phyloP scores from a whole-genome alignment of 805 yeast species.

The Ogataea populi-albae region DNA sequence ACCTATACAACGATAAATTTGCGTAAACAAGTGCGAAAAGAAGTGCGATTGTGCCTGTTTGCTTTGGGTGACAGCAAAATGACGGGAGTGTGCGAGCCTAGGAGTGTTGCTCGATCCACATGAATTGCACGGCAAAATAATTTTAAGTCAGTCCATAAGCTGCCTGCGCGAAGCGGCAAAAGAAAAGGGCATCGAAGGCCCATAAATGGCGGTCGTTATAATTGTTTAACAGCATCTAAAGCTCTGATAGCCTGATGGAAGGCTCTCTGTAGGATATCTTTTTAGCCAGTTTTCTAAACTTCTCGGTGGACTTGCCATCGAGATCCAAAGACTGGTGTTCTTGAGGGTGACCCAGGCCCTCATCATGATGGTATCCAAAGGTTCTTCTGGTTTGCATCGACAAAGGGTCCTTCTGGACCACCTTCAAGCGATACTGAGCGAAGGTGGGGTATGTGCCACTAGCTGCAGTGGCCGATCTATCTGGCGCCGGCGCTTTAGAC shows the following conservation, averaged over 20 bases:
- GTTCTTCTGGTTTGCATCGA: slow-evolving; percentile 25
- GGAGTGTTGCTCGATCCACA: no score
- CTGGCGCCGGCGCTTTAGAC: slow-evolving; percentile 18
- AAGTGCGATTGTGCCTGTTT: no score
- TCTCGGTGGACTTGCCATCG: slow-evolving; percentile 12
- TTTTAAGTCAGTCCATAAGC: no score
- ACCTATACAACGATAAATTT: no score
- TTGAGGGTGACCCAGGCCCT: not conserved
- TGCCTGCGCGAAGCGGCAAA: no score
- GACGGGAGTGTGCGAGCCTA: no score
- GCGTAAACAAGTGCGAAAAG: no score
- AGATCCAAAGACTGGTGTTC: not conserved
- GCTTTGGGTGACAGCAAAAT: no score
- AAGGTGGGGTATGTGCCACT: slow-evolving; percentile 23
- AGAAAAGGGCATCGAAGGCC: no score
- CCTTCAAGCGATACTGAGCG: slow-evolving; percentile 30
- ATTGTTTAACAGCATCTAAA: slow-evolving; percentile 4
- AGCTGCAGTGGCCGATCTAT: slow-evolving; percentile 13
- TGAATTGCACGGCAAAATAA: no score
- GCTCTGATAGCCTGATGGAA: slow-evolving; percentile 4
- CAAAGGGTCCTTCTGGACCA: slow-evolving; percentile 28
- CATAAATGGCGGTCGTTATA: no score
- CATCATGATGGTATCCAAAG: slow-evolving; percentile 12
- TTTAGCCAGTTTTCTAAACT: slow-evolving; percentile 24
- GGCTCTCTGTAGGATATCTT: slow-evolving; percentile 24